Evolutionary conservation across 306 rosid genomes (phyloP).

Genomic region (Bauhinia variegata): DNA sequence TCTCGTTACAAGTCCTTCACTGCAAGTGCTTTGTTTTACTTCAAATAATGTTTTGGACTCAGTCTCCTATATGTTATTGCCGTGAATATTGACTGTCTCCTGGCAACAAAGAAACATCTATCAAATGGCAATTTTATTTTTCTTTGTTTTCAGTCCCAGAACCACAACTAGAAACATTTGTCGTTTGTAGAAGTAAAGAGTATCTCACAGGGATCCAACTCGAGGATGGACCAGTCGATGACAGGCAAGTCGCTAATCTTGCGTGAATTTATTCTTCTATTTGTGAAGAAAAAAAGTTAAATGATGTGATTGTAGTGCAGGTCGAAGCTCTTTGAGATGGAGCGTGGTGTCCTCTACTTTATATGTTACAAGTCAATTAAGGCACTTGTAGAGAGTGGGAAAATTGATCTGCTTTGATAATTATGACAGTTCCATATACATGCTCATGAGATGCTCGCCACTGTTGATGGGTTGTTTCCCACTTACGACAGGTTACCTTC

Average conservation of each 20-base stretch:
- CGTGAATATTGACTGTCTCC: background rate
- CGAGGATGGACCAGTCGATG: slow-evolving; percentile 75
- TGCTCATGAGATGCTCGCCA: background rate
- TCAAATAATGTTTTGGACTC: background rate
- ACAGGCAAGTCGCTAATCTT: slow-evolving; percentile 57
- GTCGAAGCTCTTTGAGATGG: slow-evolving; percentile 62
- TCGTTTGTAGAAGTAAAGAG: slow-evolving; percentile 87
- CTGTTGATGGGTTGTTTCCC: background rate
- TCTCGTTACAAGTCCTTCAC: slow-evolving; percentile 1
- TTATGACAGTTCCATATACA: background rate
- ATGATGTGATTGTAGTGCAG: too few relatives aligned
- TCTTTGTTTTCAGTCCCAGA: slow-evolving; percentile 63
- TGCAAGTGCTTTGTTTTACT: background rate
- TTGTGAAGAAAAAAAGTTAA: too few relatives aligned
- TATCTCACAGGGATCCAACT: slow-evolving; percentile 93
- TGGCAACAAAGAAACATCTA: background rate
- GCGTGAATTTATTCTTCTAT: slow-evolving; percentile 4
- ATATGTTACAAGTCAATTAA: slow-evolving; percentile 88
- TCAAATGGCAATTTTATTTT: background rate
- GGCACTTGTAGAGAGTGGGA: slow-evolving; percentile 77
- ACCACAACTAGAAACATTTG: slow-evolving; percentile 75
- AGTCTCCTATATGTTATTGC: background rate
- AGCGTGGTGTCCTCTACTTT: slow-evolving; percentile 61
- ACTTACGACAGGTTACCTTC: too few relatives aligned
- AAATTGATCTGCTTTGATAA: slow-evolving; percentile 56